Base-by-base conservation (phyloP, 805 yeast genomes). In the Ogataea sp. region DNA sequence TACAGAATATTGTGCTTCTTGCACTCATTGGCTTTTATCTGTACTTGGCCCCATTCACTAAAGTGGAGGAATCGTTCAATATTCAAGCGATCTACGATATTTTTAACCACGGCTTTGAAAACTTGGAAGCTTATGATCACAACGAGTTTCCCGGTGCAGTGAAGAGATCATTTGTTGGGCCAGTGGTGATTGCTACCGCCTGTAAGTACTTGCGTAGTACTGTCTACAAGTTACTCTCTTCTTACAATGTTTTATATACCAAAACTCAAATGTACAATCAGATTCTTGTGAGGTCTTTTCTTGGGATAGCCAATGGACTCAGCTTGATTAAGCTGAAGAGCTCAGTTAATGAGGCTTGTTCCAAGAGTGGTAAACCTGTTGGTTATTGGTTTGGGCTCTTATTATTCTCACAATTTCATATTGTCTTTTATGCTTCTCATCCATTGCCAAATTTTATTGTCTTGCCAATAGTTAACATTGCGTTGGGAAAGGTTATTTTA, bases 41-140 rank as follows among this genome's bases (percentile, higher is more conserved):
- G 43, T 45, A 65, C 10, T 49, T 73, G 2, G 71, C 96, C 0
- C 97, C 96, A 0, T 86, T 65, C 59, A 82, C 97, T 2, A 90
- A 90, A 60, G 96, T 90, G 1, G 97, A 90, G 56, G 97, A 90
- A 57, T 85, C 96, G 23, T 90, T 90, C 68, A 85, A 81, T 49
- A 65, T 85, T 34, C 97, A 90, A 52, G 97, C 97, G 0, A 67
- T 86, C 32, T 88, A 89, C 53, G 97, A 90, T 51, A 67, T 88
- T 32, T 46, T 85, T 37, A 70, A 72, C 45, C 70, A 76, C 53
- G 96, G 96, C 1, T 46, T 63, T 1, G 59, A 65, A 30, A 59
- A 67, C 20, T 31, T 71, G 1, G 43, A 61, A 1, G 44, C 63
- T 36, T 90, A 71, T 54, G 97, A 90, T 53, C 97, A 90, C 56